Base-by-base conservation (phyloP, 2,329 filamentous ascomycete genomes). In the Paecilomyces sp. region DNA sequence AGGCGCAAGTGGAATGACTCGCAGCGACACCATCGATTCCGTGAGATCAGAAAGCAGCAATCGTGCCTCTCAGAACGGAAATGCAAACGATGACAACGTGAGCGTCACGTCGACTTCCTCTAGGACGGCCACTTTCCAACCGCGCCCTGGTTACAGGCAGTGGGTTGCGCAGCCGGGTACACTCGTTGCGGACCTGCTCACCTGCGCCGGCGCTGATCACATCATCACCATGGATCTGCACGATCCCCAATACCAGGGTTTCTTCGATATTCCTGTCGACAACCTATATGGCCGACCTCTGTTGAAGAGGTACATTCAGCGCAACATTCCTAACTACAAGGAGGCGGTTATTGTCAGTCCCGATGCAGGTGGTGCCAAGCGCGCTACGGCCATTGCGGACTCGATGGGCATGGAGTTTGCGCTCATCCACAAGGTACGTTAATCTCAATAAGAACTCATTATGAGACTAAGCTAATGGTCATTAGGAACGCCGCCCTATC, bases 91-190 rank as follows among this genome's bases (percentile, higher is more conserved):
- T 69, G 87, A 90, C 67, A 83, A 85, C 65, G 82, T 85, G 68
- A 86, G 85, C 70, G 79, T 81, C 55, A 76, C 79, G 15, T 80
- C 83, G 58, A 75, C 68, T 41, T 72, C 74, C 24, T 79, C 80
- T 34, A 81, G 81, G 61, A 81, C 80, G 60, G 82, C 81, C 68
- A 81, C 88, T 73, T 89, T 89, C 73, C 85, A 91, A 73, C 87
- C 91, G 22, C 92, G 93, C 72, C 91, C 92, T 7, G 94, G 94
- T 56, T 99, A 99, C 76, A 94, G 94, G 80, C 91, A 96, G 79
- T 99, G 94, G 94, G 93, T 99, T 64, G 94, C 94, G 24, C 94
- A 97, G 78, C 92, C 94, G 51, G 94, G 94, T 61, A 97, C 92
- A 31, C 83, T 99, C 60, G 89, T 99, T 55, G 94, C 94, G 56